phyloP scores from a whole-genome alignment of 257 asterid genomes.

The Ophiorrhiza pumila region DNA sequence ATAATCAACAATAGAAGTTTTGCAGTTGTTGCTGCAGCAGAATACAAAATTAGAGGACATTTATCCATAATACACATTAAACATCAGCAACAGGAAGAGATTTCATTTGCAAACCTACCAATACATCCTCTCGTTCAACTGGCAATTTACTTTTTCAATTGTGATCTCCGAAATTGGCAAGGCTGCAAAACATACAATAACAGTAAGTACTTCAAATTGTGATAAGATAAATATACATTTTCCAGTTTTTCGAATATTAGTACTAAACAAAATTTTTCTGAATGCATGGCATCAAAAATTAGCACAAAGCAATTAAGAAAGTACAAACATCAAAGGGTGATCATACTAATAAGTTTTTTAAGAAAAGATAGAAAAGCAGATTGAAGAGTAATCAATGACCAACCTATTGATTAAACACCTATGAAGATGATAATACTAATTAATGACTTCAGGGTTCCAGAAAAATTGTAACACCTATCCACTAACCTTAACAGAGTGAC shows the following conservation, averaged over 20 bases:
- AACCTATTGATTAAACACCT: not conserved
- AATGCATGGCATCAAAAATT: not conserved
- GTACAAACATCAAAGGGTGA: not conserved
- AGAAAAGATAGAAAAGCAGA: not conserved
- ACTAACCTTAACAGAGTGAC: not conserved
- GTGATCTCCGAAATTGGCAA: slow-evolving; percentile 43
- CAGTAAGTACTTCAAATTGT: not conserved
- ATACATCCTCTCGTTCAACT: slow-evolving; percentile 48
- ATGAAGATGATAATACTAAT: not conserved
- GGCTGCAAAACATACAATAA: slow-evolving; percentile 41
- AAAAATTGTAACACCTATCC: not conserved
- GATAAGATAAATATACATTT: not conserved
- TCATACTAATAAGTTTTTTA: not conserved
- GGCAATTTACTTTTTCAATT: slow-evolving; percentile 26
- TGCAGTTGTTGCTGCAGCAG: slow-evolving; percentile 79
- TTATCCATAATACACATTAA: not conserved
- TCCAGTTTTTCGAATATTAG: not conserved
- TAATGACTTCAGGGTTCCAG: not conserved
- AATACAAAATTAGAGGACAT: slow-evolving; percentile 16
- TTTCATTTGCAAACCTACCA: slow-evolving; percentile 41
- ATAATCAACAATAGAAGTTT: slow-evolving; percentile 61
- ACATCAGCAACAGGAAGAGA: slow-evolving; percentile 6
- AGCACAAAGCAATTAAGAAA: not conserved
- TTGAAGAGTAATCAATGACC: not conserved
- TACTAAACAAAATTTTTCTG: not conserved